A percentile compares a stretch with the other conserved stretches of the same genome.
phyloP scores from a whole-genome alignment of 2,329 filamentous ascomycete species.

The Gnomoniopsis smithogilvyi region DNA sequence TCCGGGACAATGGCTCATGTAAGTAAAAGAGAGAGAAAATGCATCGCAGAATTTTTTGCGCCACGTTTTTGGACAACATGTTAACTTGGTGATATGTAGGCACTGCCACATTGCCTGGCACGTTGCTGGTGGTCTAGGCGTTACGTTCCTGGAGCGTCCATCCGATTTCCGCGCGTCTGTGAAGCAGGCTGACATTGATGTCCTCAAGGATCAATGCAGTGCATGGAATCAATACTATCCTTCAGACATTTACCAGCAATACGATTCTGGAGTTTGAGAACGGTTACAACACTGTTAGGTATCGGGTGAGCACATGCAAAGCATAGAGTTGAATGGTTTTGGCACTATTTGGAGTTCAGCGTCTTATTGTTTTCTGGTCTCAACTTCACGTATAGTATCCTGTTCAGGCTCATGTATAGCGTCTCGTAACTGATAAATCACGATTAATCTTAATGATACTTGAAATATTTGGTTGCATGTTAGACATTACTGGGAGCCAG shows the following conservation, averaged over 20 bases:
- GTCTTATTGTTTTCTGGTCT: too few relatives aligned
- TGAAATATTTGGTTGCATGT: too few relatives aligned
- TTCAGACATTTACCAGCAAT: slow-evolving; percentile 2
- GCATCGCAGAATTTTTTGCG: too few relatives aligned
- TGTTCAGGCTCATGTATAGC: too few relatives aligned
- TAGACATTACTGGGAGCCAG: too few relatives aligned
- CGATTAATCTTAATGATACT: too few relatives aligned
- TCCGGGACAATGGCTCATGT: slow-evolving; percentile 40
- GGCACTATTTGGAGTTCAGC: neutral
- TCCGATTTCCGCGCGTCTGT: slow-evolving; percentile 7
- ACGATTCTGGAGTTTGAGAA: slow-evolving; percentile 14
- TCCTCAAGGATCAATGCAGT: slow-evolving; percentile 8
- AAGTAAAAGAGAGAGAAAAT: too few relatives aligned
- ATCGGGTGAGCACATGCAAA: neutral
- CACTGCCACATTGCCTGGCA: slow-evolving; percentile 19
- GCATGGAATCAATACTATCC: slow-evolving; percentile 15
- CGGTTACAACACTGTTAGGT: neutral
- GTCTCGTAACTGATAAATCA: too few relatives aligned
- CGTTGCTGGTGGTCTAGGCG: slow-evolving; percentile 10
- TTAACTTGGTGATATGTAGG: neutral
- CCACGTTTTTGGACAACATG: neutral
- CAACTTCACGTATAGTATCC: too few relatives aligned
- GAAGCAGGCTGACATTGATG: slow-evolving; percentile 3
- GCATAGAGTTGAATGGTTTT: too few relatives aligned
- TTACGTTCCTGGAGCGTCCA: slow-evolving; percentile 12